A percentile compares a stretch with the other conserved stretches of the same genome.
phyloP scores from a whole-genome alignment of 257 asterid species.

The Scutellaria minor region DNA sequence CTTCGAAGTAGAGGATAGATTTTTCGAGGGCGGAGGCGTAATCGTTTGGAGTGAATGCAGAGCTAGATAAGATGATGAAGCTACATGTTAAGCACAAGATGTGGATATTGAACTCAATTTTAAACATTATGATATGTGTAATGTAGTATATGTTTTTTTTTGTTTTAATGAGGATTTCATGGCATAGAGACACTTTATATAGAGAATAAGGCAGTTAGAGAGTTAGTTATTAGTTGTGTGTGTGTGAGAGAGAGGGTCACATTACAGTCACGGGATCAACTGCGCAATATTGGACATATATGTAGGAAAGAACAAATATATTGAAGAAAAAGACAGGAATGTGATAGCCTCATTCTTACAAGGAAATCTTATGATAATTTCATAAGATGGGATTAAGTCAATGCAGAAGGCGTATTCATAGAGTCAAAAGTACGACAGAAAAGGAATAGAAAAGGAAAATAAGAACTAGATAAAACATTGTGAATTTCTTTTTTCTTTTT shows the following conservation, averaged over 20 bases:
- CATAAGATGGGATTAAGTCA: too few species aligned
- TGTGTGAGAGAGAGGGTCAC: slow-evolving; percentile 17
- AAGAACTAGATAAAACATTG: too few species aligned
- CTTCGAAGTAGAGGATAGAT: slow-evolving; percentile 77
- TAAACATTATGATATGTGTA: slow-evolving; percentile 36
- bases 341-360: too few species aligned
- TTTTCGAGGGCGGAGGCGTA: slow-evolving; percentile 68
- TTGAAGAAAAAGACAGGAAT: slow-evolving; percentile 4
- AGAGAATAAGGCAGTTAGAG: slow-evolving; percentile 43
- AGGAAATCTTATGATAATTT: too few species aligned
- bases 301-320: slow-evolving; percentile 34
- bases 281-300: slow-evolving; percentile 51
- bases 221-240: slow-evolving; percentile 50
- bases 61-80: slow-evolving; percentile 33
- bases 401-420: too few species aligned
- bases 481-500: too few species aligned
- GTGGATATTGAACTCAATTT: slow-evolving; percentile 27
- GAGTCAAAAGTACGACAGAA: too few species aligned
- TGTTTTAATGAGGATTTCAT: background rate
- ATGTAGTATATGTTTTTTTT: background rate
- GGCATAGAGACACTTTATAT: slow-evolving; percentile 36
- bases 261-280: slow-evolving; percentile 69
- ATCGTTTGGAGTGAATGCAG: slow-evolving; percentile 66
- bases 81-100: slow-evolving; percentile 35
- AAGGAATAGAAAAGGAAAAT: too few species aligned